These are phyloP conservation scores for Lentithecium fluviatile DNA, from an alignment of 495 filamentous ascomycete species.

Conservation along the genomic window DNA sequence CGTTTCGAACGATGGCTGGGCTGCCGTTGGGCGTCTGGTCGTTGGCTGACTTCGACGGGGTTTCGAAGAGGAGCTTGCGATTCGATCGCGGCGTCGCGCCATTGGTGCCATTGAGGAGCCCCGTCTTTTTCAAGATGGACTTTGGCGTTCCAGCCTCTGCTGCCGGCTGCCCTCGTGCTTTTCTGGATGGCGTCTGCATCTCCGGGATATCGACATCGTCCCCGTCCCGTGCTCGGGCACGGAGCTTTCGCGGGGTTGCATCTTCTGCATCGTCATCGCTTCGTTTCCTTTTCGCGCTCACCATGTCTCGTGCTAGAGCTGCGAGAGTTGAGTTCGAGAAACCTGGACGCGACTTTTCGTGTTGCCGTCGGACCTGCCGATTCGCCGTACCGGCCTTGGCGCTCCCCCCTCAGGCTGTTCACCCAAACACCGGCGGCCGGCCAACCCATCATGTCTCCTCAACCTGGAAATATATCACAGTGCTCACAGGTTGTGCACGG, in stretches of 20 bases:
- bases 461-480: too few relatives aligned
- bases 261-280: constrained; percentile 16
- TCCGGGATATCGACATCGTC: constrained; percentile 13
- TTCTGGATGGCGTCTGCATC: constrained; percentile 28
- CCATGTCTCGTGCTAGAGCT: constrained; percentile 4
- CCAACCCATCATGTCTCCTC: too few relatives aligned
- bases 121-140: constrained; percentile 24
- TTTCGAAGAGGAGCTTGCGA: constrained; percentile 30
- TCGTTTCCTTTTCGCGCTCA: constrained; percentile 33
- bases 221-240: constrained; percentile 2
- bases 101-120: constrained; percentile 13
- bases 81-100: constrained; percentile 25
- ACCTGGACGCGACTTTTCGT: background rate
- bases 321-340: background rate
- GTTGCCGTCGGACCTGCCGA: background rate
- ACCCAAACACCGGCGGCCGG: too few relatives aligned
- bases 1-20: constrained; percentile 61
- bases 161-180: constrained; percentile 1
- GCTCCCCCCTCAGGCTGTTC: background rate
- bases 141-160: constrained; percentile 20
- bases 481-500: too few relatives aligned
- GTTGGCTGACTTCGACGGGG: constrained; percentile 20
- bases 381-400: background rate
- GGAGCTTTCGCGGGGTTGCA: constrained; percentile 19
- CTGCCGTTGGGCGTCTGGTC: constrained; percentile 41